Evolutionary conservation across 805 yeast species (phyloP).

Genomic region (Lipomyces starkeyi): DNA sequence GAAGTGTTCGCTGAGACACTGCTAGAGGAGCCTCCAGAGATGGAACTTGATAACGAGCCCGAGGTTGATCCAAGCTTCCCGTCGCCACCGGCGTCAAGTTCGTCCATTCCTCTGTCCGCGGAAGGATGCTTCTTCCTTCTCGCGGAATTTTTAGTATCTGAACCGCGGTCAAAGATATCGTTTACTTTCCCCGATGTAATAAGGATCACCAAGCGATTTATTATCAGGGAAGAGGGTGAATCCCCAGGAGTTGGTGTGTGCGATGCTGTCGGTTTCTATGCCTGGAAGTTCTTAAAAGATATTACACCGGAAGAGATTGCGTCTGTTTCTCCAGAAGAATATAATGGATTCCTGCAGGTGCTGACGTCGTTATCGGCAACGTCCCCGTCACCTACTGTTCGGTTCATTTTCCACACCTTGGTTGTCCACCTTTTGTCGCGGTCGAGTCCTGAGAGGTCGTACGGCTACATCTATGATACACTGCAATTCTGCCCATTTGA

Average conservation of each 20-base stretch:
- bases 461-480: slow-evolving; percentile 66
- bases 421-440: slow-evolving; percentile 66
- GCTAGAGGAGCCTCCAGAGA: slow-evolving; percentile 43
- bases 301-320: slow-evolving; percentile 41
- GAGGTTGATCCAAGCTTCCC: slow-evolving; percentile 48
- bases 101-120: slow-evolving; percentile 41
- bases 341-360: slow-evolving; percentile 52
- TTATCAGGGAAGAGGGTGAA: slow-evolving; percentile 38
- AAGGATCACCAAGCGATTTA: slow-evolving; percentile 36
- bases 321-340: slow-evolving; percentile 45
- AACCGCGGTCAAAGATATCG: slow-evolving; percentile 18
- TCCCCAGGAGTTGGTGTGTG: slow-evolving; percentile 44
- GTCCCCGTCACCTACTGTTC: slow-evolving; percentile 48
- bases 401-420: slow-evolving; percentile 61
- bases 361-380: slow-evolving; percentile 50
- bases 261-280: slow-evolving; percentile 48
- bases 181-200: slow-evolving; percentile 37
- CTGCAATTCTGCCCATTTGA: slow-evolving; percentile 69
- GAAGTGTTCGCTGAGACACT: slow-evolving; percentile 51
- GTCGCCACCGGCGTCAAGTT: slow-evolving; percentile 27
- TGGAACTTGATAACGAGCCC: slow-evolving; percentile 47
- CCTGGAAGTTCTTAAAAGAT: slow-evolving; percentile 43
- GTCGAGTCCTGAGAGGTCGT: slow-evolving; percentile 62
- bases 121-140: slow-evolving; percentile 46
- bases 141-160: slow-evolving; percentile 44